Conservation (phyloP, 306 rosid species). For the Citrullus colocynthis region DNA sequence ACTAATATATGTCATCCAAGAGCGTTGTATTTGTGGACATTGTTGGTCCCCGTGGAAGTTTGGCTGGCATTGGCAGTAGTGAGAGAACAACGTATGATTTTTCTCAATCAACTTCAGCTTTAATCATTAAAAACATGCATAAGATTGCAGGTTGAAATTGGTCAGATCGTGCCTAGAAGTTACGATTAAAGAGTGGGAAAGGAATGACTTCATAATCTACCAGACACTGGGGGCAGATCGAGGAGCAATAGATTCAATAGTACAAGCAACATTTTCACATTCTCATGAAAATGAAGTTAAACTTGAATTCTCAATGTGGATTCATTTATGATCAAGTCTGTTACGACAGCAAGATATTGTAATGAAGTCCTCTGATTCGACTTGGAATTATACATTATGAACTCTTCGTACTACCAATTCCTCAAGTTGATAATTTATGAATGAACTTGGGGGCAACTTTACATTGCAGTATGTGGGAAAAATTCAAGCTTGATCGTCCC, state of each 20-base stretch:
- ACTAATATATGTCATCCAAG: neutral
- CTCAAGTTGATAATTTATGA: slow-evolving; percentile 4
- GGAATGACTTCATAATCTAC: neutral
- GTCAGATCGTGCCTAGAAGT: neutral
- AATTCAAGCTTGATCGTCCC: slow-evolving; percentile 46
- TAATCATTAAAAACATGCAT: neutral
- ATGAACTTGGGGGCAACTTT: slow-evolving; percentile 10
- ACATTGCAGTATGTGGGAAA: neutral
- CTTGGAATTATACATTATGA: neutral
- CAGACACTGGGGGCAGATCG: neutral
- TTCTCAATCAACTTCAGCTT: neutral
- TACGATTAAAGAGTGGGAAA: neutral
- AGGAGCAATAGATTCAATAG: neutral
- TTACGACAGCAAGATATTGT: neutral
- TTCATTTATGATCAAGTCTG: neutral
- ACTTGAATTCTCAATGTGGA: neutral
- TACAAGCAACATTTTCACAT: neutral
- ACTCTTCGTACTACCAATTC: neutral
- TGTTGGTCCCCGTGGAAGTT: neutral
- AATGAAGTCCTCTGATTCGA: neutral
- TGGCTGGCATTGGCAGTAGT: neutral
- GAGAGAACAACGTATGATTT: neutral
- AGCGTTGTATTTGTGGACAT: neutral
- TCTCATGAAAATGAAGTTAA: neutral
- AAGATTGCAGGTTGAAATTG: neutral